Evolutionary conservation across 768 basidiomycete species (phyloP), one percentile per base, ranked within the genome.

Genomic region (Trametes meyenii): DNA sequence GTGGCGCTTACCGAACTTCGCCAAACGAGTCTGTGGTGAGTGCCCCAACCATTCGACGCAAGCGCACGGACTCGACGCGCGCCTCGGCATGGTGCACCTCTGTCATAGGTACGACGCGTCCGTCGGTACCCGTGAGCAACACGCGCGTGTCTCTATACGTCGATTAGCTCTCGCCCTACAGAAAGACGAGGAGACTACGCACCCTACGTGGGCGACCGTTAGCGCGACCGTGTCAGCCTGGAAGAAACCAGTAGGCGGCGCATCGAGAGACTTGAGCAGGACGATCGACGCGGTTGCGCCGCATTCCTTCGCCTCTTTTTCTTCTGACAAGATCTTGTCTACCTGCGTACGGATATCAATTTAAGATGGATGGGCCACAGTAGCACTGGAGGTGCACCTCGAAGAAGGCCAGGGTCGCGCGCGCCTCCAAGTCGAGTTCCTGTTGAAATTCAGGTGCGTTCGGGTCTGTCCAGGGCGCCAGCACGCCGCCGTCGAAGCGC

Each of bases 31-130:
- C 96, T 2, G 92, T 92, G 45, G 97, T 90, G 26, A 96, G 74
- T 3, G 91, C 89, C 10, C 94, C 90, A 86, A 92, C 94, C 85
- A 94, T 91, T 55, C 91, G 83, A 35, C 96, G 83, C 55, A 99
- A 76, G 45, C 97, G 81, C 45, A 85, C 86, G 33, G 91, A 85
- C 72, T 99, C 97, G 11, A 92, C 81, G 36, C 87, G 87, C 23
- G 92, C 83, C 67, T 98, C 96, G n/a, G 94, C 90, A 72, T 98
- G 96, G 71, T 99, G 97, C 29, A 85, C 88, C 76, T 98, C 94
- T 0, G 97, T 97, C 84, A 98, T 90, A 1, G 92, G 84, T 48
- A 83, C 77, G n/a, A 88, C 92, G 46, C 79, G 76, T 1, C 94
- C 95, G 33, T 87, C 76, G 0, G 87, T 86, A 6, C 88, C 81